A percentile compares a stretch with the other conserved stretches of the same genome.
These are phyloP conservation scores for Trichomonas tenax DNA, from an alignment of 208 protist genomes.

Conservation along the genomic window DNA sequence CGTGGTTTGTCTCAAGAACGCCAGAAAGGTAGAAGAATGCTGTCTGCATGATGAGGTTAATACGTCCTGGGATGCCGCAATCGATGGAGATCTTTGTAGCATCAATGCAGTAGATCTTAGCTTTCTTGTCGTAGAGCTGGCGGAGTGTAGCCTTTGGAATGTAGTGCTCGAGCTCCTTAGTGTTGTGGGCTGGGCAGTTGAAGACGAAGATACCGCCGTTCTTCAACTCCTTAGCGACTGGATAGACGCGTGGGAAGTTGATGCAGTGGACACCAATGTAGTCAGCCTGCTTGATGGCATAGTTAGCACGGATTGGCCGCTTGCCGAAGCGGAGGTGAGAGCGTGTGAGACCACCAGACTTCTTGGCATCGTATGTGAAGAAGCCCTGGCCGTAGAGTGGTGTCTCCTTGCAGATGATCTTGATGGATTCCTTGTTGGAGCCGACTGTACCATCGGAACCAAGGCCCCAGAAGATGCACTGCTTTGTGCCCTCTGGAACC, in stretches of 20 bases:
- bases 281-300: constrained; percentile 46
- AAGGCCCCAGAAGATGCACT: too few species aligned
- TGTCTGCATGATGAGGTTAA: not conserved
- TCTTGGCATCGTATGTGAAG: not conserved
- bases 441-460: constrained; percentile 56
- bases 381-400: constrained; percentile 41
- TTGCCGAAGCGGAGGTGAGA: constrained; percentile 56
- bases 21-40: not conserved
- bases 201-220: not conserved
- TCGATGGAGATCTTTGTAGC: not conserved
- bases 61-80: not conserved
- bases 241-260: not conserved
- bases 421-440: constrained; percentile 58
- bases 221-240: not conserved
- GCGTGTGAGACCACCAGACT: not conserved
- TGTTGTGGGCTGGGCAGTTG: not conserved
- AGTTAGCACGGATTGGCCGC: constrained; percentile 43
- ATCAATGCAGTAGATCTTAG: not conserved
- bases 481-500: not conserved
- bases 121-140: not conserved
- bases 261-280: constrained; percentile 51
- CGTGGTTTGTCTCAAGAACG: not conserved
- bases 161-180: not conserved
- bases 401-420: constrained; percentile 51
- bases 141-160: not conserved